Base-by-base conservation (phyloP, 2,329 filamentous ascomycete species). In the Pseudopyrenochaeta lycopersici region DNA sequence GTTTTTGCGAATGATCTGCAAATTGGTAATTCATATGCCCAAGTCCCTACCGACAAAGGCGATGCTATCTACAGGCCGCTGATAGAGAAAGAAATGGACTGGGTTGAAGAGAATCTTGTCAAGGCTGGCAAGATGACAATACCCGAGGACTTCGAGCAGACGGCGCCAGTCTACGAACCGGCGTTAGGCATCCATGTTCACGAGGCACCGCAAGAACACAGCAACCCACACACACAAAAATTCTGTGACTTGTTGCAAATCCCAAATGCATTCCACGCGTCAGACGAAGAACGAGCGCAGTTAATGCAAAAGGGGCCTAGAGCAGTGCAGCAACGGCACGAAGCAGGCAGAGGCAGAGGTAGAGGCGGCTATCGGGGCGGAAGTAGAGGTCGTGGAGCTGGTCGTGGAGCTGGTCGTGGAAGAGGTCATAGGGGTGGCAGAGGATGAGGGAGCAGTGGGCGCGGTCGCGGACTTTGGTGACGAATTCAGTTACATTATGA, bases 201-300 rank as follows among this genome's bases (percentile, higher is more conserved):
- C 0, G 80, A 88, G n/a, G 84, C 87, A 72, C 91, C 92, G 1
- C 79, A 81, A 1, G 93, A 97, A 76, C 94, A 94, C 72, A 91
- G 87, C 3, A 98, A 95, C 69, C 88, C 90, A 11, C 94, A 98
- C 77, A 98, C 92, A 6, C 81, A 80, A n/a, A 77, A 81, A 2
- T 98, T 94, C 71, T 99, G 95, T 75, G 80, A 88, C 50, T 77
- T 98, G 49, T 67, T 98, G 1, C 87, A 84, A 7, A 87, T 99
- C 30, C 78, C 85, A 5, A 96, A 98, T 72, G 81, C 88, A 9
- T 96, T 88, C 80, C 82, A 90, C 64, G 85, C 89, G 1, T 86
- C 79, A n/a, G 84, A 89, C 2, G 87, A 92, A 66, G 90, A 96
- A 72, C 84, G 72, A 44, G 56, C 56, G 39, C 61, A 67, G 36